Evolutionary conservation across 2,329 filamentous ascomycete genomes (phyloP), one percentile per base, ranked within the genome.

Genomic region (Pseudocercospora ulei): DNA sequence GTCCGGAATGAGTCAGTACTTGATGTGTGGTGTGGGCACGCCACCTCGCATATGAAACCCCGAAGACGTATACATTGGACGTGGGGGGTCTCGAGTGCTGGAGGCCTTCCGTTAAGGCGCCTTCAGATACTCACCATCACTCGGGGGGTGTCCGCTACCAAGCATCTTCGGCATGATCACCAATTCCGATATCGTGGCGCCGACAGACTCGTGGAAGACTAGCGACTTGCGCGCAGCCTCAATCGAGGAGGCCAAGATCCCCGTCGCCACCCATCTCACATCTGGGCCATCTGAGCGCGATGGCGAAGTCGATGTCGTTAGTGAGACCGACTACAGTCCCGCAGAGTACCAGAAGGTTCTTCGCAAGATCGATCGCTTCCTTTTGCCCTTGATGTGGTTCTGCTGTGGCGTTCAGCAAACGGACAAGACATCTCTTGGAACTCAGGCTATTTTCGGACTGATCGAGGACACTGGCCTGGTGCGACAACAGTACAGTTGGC

Each of bases 381-480:
- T 70, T 9, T 57, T 69, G 0, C 66, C 66, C 1, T 49, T 69
- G 26, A 69, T 70, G 49, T 70, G 63, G 60, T 53, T 59, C 41
- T 68, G 65, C 46, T 69, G 69, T 41, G 67, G 67, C 22, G 65
- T 69, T 33, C 68, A 70, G 44, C 67, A 69, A 47, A 62, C 60
- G 0, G 66, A 69, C 51, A 69, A 69, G 50, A 69, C 64, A 1
- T 49, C 52, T 1, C 38, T 54, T 3, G 49, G 52, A 6, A 56
- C 49, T 2, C 56, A 58, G 31, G 72, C 72, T 3, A 60, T 64
- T 16, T 75, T 75, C 28, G 57, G 71, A 8, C 33, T 70, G 20
- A 69, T 69, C 60, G 66, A 72, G 41, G 61, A 64, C 23, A 52
- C 65, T 7, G 38, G 53, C 5, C 52, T 67, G 0, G 44, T 53